Evolutionary conservation across 306 rosid species (phyloP).

Genomic region (Vigna radiata): DNA sequence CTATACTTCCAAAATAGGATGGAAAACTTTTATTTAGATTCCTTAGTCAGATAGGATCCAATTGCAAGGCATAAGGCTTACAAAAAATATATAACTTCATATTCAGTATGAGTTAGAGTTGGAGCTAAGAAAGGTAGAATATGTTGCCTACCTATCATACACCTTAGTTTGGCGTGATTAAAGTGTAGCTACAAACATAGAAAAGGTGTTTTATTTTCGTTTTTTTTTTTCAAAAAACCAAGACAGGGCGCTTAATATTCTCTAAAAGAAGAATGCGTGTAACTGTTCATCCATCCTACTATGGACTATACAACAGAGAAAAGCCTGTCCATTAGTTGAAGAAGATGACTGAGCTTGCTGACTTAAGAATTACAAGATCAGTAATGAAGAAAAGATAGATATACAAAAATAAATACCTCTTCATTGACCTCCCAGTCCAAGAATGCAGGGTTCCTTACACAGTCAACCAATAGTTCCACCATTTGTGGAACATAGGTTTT

Average conservation of each 20-base stretch:
- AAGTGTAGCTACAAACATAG: background rate
- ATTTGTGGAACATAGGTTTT: conserved; percentile 91
- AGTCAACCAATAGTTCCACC: conserved; percentile 91
- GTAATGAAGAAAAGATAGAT: conserved; percentile 13
- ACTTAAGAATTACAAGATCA: conserved; percentile 33
- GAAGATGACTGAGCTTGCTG: conserved; percentile 19
- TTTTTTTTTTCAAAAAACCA: background rate
- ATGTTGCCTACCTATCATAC: conserved; percentile 19
- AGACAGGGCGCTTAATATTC: background rate
- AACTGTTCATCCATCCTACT: background rate
- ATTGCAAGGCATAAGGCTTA: background rate
- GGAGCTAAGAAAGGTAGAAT: conserved; percentile 15
- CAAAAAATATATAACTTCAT: background rate
- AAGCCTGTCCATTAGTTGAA: conserved; percentile 8
- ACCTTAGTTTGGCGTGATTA: conserved; percentile 10
- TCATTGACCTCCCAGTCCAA: conserved; percentile 97
- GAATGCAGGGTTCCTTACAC: conserved; percentile 89
- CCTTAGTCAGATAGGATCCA: conserved; percentile 12
- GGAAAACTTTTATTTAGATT: conserved; percentile 1
- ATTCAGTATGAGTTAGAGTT: conserved; percentile 9
- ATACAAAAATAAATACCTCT: conserved; percentile 66
- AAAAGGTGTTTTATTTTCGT: conserved; percentile 21
- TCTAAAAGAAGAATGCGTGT: background rate
- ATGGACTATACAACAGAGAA: background rate
- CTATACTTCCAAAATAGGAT: conserved; percentile 30